A percentile compares a stretch with the other conserved stretches of the same genome.
phyloP scores from a whole-genome alignment of 1,284 basidiomycete genomes.

The Ceraceosorus guamensis region DNA sequence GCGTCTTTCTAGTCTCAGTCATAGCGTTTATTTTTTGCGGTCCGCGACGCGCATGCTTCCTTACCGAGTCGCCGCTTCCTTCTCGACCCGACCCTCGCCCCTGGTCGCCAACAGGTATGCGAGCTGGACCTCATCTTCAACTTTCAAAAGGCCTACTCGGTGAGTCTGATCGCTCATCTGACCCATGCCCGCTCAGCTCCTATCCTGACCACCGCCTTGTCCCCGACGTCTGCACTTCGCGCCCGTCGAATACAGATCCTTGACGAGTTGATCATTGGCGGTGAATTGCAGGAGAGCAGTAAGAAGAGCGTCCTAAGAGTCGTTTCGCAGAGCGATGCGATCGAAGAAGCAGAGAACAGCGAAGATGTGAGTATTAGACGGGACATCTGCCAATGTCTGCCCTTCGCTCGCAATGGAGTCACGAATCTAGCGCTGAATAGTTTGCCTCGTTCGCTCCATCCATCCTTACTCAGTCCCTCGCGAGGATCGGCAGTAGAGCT shows the following conservation, averaged over 20 bases:
- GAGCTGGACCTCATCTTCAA: slow-evolving; percentile 49
- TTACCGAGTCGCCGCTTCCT: too few species aligned
- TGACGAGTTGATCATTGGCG: slow-evolving; percentile 94
- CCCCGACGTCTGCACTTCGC: not conserved
- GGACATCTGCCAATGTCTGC: too few species aligned
- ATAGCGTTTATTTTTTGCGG: too few species aligned
- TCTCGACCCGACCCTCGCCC: too few species aligned
- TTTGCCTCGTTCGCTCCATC: too few species aligned
- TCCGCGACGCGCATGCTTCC: too few species aligned
- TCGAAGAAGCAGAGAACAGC: slow-evolving; percentile 48
- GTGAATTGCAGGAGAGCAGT: slow-evolving; percentile 94
- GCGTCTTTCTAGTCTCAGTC: too few species aligned
- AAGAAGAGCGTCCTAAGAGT: slow-evolving; percentile 93
- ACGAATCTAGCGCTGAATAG: too few species aligned
- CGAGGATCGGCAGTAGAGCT: too few species aligned
- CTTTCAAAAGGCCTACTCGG: slow-evolving; percentile 47
- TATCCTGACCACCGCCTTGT: not conserved
- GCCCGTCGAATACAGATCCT: slow-evolving; percentile 50
- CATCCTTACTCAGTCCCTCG: too few species aligned
- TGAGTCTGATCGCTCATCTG: slow-evolving; percentile 9
- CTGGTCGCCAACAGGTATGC: slow-evolving; percentile 20
- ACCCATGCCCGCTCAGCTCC: slow-evolving; percentile 5
- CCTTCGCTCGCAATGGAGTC: too few species aligned
- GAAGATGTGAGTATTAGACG: slow-evolving; percentile 41
- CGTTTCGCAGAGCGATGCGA: slow-evolving; percentile 54